Conservation (phyloP, 2,329 filamentous ascomycete species). For the Microsporum canis region DNA sequence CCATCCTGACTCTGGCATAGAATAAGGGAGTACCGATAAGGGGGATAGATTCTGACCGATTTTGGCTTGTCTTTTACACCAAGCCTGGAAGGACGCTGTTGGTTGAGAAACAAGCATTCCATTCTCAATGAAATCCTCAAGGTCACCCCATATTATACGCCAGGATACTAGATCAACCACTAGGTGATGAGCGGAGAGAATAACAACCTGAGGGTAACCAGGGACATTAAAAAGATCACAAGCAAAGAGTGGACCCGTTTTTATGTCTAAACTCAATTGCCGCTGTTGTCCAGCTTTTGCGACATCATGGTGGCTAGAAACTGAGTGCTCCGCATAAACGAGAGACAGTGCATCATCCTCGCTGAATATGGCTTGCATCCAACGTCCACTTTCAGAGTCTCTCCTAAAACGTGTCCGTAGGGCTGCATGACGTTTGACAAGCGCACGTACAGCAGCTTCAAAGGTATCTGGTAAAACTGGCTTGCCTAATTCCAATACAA, state of each 20-base stretch:
- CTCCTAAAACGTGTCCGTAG: conserved; percentile 2
- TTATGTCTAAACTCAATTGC: conserved; percentile 26
- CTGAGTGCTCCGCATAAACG: conserved; percentile 18
- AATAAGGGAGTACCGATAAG: conserved; percentile 22
- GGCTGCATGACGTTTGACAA: not conserved
- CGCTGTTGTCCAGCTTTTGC: conserved; percentile 22
- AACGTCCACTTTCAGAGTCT: not conserved
- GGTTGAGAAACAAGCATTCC: not conserved
- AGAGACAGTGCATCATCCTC: conserved; percentile 11
- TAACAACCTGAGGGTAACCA: conserved; percentile 23
- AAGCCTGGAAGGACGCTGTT: not conserved
- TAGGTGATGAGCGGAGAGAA: conserved; percentile 29
- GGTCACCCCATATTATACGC: conserved; percentile 30
- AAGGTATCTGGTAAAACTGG: not conserved
- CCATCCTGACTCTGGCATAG: conserved; percentile 14
- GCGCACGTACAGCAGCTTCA: not conserved
- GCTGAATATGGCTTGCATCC: conserved; percentile 14
- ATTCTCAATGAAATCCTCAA: conserved; percentile 25
- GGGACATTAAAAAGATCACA: conserved; percentile 33
- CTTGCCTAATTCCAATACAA: not conserved
- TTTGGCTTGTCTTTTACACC: not conserved
- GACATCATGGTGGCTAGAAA: conserved; percentile 14
- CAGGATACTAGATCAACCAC: conserved; percentile 33
- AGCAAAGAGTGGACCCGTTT: conserved; percentile 31
- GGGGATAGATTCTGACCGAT: not conserved